Evolutionary conservation across 768 basidiomycete species (phyloP).

Genomic region (Boletus rubescentipes): DNA sequence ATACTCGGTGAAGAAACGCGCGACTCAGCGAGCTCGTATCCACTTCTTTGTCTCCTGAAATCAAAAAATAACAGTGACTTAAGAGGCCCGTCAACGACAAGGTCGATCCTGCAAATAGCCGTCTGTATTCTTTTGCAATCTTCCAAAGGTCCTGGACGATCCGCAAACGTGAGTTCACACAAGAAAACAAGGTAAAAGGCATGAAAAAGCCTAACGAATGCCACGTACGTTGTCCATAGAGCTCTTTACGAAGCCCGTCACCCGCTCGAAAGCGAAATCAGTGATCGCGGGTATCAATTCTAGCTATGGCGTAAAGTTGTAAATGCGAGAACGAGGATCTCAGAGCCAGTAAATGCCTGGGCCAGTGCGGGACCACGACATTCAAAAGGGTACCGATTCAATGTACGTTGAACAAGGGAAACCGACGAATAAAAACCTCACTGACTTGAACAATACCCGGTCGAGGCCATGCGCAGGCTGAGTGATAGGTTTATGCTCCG

Average conservation of each 20-base stretch:
- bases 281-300: slow-evolving; percentile 72
- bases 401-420: background rate
- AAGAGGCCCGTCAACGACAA: slow-evolving; percentile 85
- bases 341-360: slow-evolving; percentile 87
- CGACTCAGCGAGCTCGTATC: slow-evolving; percentile 61
- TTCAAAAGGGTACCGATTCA: background rate
- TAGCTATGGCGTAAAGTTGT: slow-evolving; percentile 77
- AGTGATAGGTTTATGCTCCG: slow-evolving; percentile 55
- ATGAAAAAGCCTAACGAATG: background rate
- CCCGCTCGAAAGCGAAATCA: slow-evolving; percentile 82
- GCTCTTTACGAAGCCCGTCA: slow-evolving; percentile 73
- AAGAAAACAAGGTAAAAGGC: background rate
- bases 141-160: slow-evolving; percentile 56
- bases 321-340: slow-evolving; percentile 82
- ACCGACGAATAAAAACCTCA: background rate
- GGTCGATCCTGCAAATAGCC: slow-evolving; percentile 80
- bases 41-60: slow-evolving; percentile 69
- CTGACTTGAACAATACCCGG: slow-evolving; percentile 75
- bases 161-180: background rate
- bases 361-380: slow-evolving; percentile 37
- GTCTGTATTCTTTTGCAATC: slow-evolving; percentile 57
- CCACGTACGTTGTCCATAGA: slow-evolving; percentile 66
- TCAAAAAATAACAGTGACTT: slow-evolving; percentile 83
- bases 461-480: slow-evolving; percentile 64
- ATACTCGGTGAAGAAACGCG: slow-evolving; percentile 54